Base-by-base conservation (phyloP, 768 basidiomycete genomes). In the Lentinus tigrinus region DNA sequence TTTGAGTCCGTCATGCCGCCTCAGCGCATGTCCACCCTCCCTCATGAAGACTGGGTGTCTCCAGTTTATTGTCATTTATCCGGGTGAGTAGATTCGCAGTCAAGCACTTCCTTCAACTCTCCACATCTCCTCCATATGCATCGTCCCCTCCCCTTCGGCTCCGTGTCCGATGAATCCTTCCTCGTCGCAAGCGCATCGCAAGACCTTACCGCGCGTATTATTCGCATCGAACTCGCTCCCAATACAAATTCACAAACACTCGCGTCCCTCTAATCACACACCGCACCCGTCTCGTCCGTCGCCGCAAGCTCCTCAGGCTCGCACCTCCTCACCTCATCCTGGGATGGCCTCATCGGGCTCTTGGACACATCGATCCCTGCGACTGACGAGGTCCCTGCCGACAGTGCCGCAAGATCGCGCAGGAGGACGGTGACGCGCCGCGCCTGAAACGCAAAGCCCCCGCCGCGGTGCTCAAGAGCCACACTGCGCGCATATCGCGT, bases 41-140 rank as follows among this genome's bases (percentile, higher is more conserved):
- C 91, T 2, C 91, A 94, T 61, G 89, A 98, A 52, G 95, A 98
- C 62, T 98, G 96, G 96, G 90, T 97, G 0, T 94, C 93, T 2
- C 85, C 87, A 17, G 81, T 93, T 19, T 86, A 84, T 6, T 88
- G 84, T 68, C 72, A 78, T 61, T 67, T 83, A 49, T 74, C 76
- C 57, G 81, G 81, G 88, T 89, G 59, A n/a, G n/a, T n/a, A n/a
- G n/a, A n/a, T n/a, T n/a, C n/a, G 2, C 76, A 78, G 42, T 80
- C 78, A 21, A 71, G 80, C 26, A 63, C 72, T 6, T 75, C 80
- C 0, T 91, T 93, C 71, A 64, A 70, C 36, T 87, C 88, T 8
- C 82, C 93, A n/a, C 2, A 80, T 89, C 51, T 88, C 88, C 1
- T 88, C 87, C 1, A 66, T 88, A 16, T 83, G 80, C 56, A 63